Conservation (phyloP, 2,329 filamentous ascomycete genomes). For the Neofusicoccum cordaticola region DNA sequence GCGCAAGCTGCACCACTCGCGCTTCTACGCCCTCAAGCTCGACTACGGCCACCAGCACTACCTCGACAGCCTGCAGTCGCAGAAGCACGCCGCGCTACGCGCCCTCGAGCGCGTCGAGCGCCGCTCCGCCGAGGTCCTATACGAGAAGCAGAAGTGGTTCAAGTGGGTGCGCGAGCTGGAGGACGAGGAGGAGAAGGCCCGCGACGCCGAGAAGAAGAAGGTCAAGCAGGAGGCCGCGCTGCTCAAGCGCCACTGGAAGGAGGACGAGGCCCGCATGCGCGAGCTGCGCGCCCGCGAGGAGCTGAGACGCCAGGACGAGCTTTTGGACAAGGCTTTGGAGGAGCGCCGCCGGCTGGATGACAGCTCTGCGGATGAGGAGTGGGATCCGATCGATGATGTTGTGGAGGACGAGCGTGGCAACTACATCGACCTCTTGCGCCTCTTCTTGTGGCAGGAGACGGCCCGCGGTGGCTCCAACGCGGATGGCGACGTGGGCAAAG, state of each 20-base stretch:
- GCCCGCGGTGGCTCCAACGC: background rate
- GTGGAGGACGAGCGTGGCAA: slow-evolving; percentile 44
- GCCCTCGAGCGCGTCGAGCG: slow-evolving; percentile 46
- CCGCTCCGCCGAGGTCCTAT: slow-evolving; percentile 44
- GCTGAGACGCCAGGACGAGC: slow-evolving; percentile 43
- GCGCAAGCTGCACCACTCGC: slow-evolving; percentile 42
- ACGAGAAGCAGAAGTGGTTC: slow-evolving; percentile 49
- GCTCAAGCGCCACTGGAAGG: slow-evolving; percentile 48
- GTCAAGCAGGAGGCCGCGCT: slow-evolving; percentile 49
- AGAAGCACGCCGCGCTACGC: slow-evolving; percentile 36
- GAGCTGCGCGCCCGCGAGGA: slow-evolving; percentile 43
- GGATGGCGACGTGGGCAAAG: slow-evolving; percentile 11
- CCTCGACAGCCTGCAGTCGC: slow-evolving; percentile 36
- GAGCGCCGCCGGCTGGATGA: slow-evolving; percentile 36
- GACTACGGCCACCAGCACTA: slow-evolving; percentile 47
- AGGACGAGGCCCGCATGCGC: slow-evolving; percentile 40
- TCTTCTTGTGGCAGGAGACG: slow-evolving; percentile 44
- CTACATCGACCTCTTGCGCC: slow-evolving; percentile 46
- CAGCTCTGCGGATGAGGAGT: slow-evolving; percentile 40
- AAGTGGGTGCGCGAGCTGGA: slow-evolving; percentile 47
- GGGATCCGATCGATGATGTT: slow-evolving; percentile 51
- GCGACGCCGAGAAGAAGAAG: slow-evolving; percentile 51
- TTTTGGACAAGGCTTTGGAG: slow-evolving; percentile 43
- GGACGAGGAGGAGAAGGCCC: slow-evolving; percentile 44
- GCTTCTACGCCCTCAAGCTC: slow-evolving; percentile 43